phyloP scores from a whole-genome alignment of 2,329 filamentous ascomycete species.

The Pezicula radicicola region DNA sequence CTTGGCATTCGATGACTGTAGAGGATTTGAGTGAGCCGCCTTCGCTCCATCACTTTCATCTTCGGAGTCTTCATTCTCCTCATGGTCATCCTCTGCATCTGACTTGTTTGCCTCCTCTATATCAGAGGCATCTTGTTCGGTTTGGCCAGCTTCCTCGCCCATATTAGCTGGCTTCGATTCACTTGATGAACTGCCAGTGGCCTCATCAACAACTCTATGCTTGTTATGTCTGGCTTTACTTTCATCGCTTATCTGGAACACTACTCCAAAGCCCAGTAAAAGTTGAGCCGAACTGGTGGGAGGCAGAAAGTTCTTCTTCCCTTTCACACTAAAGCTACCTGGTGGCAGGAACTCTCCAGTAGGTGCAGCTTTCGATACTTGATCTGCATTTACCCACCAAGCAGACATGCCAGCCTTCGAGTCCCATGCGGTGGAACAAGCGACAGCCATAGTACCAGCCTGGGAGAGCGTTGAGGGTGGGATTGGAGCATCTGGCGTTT shows the following conservation, averaged over 20 bases:
- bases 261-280: constrained; percentile 79
- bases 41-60: constrained; percentile 11
- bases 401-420: constrained; percentile 94
- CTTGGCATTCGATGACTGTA: constrained; percentile 7
- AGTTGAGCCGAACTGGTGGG: constrained; percentile 65
- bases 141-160: neutral
- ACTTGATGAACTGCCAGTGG: neutral
- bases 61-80: constrained; percentile 34
- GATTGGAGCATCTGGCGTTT: constrained; percentile 77
- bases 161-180: neutral
- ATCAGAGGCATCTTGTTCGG: constrained; percentile 19
- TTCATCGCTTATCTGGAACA: constrained; percentile 87
- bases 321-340: constrained; percentile 77
- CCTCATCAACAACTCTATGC: constrained; percentile 55
- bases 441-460: constrained; percentile 80
- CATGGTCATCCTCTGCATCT: constrained; percentile 10
- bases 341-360: constrained; percentile 76
- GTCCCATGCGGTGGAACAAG: constrained; percentile 89
- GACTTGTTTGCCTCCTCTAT: constrained; percentile 23
- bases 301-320: constrained; percentile 87
- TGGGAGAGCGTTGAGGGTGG: constrained; percentile 89
- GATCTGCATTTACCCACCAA: constrained; percentile 90
- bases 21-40: constrained; percentile 16
- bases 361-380: constrained; percentile 82
- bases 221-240: constrained; percentile 79